Evolutionary conservation across 306 rosid genomes (phyloP).

Genomic region (Quercus suber): DNA sequence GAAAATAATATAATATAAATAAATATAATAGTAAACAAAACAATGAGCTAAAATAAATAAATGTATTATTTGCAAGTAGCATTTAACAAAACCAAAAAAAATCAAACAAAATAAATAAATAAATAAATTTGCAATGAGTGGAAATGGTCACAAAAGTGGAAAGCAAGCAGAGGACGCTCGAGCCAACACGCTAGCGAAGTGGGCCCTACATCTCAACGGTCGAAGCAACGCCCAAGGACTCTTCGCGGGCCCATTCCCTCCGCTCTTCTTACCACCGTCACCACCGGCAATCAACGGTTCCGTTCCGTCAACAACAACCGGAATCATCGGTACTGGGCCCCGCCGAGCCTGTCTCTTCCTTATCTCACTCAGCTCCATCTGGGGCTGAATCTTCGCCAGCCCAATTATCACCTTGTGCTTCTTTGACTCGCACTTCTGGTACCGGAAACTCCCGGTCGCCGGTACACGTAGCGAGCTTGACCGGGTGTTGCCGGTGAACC

Average conservation of each 20-base stretch:
- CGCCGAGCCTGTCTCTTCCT: slow-evolving; percentile 33
- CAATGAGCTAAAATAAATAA: not conserved
- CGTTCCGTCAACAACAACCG: slow-evolving; percentile 3
- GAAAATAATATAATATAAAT: not conserved
- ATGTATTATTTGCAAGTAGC: not conserved
- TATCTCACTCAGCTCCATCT: slow-evolving; percentile 43
- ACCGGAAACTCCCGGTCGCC: slow-evolving; percentile 5
- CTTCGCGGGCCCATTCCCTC: slow-evolving; percentile 3
- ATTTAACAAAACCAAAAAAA: not conserved
- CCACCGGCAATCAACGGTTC: not conserved
- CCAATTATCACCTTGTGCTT: slow-evolving; percentile 41
- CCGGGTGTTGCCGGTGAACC: not conserved
- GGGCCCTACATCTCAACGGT: slow-evolving; percentile 26
- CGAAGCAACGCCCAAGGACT: slow-evolving; percentile 26
- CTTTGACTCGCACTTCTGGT: not conserved
- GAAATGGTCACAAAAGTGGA: slow-evolving; percentile 8
- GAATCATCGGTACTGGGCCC: slow-evolving; percentile 28
- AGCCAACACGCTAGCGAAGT: slow-evolving; percentile 20
- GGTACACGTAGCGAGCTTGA: slow-evolving; percentile 13
- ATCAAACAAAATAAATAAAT: not conserved
- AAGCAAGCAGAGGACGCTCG: slow-evolving; percentile 30
- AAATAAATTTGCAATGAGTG: too few relatives aligned
- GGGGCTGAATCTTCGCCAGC: slow-evolving; percentile 28
- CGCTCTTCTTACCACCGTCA: not conserved
- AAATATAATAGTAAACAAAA: not conserved